Base-by-base conservation (phyloP, 768 basidiomycete species). In the Calocybe gangraenosa region DNA sequence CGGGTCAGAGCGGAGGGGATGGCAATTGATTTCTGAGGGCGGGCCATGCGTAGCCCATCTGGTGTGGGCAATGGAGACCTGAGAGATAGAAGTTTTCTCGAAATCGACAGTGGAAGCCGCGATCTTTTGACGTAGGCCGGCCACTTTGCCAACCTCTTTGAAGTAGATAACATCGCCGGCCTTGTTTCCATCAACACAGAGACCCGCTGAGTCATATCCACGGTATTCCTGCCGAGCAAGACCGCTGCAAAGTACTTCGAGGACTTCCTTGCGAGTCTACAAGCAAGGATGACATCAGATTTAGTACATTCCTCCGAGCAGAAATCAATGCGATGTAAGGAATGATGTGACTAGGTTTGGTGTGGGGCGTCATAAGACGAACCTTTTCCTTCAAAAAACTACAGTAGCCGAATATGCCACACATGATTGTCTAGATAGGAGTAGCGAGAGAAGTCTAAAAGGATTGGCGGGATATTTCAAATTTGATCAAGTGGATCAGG, bases 1-100 rank as follows among this genome's bases (percentile, higher is more conserved):
- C 19, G 78, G 69, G 58, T 95, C 92, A 13, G 87, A 89, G 58
- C 84, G 84, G 58, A 96, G 81, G 43, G 96, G 96, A 65, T 99
- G 96, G 70, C 95, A 98, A 69, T 99, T 99, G 57, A 76, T 65
- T 42, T 81, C 76, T 3, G 84, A 87, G 17, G 93, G 94, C 15
- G 84, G 79, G 30, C 96, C 96, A 62, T 99, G 96, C 15, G 96
- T 99, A 2, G 96, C 96, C 96, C 96, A 99, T 54, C 96, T 90
- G 10, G 96, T 99, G 70, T 99, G 96, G 10, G 95, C 95, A 67
- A 99, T 97, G 31, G 92, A 92, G 36, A 94, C 92, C 69, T 97
- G 93, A 33, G 84, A 82, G 41, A 91, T 61, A 66, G 80, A 84
- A 30, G 78, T 74, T 73, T 90, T 92, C 60, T 75, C 68, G 48